phyloP scores from a whole-genome alignment of 768 basidiomycete species.

The Holtermanniella nyarrowii region DNA sequence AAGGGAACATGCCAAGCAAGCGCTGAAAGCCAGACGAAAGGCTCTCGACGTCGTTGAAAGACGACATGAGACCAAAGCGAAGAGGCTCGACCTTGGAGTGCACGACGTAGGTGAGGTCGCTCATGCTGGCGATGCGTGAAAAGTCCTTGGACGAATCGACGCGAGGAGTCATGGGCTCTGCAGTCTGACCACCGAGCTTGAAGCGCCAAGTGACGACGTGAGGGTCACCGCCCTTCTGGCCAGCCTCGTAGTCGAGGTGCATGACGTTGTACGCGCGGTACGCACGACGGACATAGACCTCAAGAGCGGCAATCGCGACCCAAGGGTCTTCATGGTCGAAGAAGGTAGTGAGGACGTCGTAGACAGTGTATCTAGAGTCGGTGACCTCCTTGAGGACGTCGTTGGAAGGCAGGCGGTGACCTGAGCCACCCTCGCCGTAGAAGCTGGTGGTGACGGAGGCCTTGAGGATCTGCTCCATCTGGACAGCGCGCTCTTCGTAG shows the following conservation, averaged over 20 bases:
- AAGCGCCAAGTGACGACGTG: constrained; percentile 87
- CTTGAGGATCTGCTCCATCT: constrained; percentile 90
- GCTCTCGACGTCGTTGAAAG: constrained; percentile 65
- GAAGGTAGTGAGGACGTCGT: constrained; percentile 91
- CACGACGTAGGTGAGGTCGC: constrained; percentile 89
- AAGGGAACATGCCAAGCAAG: constrained; percentile 61
- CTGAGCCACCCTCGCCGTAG: constrained; percentile 71
- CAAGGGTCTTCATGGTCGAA: constrained; percentile 77
- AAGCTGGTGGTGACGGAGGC: constrained; percentile 73
- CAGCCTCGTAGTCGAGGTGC: constrained; percentile 90
- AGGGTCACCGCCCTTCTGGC: constrained; percentile 72
- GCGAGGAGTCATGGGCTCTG: constrained; percentile 47
- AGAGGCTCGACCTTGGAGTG: constrained; percentile 69
- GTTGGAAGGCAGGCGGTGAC: constrained; percentile 65
- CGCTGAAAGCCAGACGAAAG: constrained; percentile 64
- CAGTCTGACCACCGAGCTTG: constrained; percentile 64
- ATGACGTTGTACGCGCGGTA: constrained; percentile 88
- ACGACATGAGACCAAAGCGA: constrained; percentile 82
- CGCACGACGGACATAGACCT: constrained; percentile 89
- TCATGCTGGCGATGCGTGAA: constrained; percentile 81
- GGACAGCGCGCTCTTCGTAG: constrained; percentile 81
- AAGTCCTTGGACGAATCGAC: constrained; percentile 45
- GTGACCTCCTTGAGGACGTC: constrained; percentile 86
- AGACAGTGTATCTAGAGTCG: constrained; percentile 93
- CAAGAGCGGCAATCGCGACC: constrained; percentile 81